Evolutionary conservation across 495 filamentous ascomycete species (phyloP), one percentile per base, ranked within the genome.

Genomic region (Podospora bellae-mahoneyi): DNA sequence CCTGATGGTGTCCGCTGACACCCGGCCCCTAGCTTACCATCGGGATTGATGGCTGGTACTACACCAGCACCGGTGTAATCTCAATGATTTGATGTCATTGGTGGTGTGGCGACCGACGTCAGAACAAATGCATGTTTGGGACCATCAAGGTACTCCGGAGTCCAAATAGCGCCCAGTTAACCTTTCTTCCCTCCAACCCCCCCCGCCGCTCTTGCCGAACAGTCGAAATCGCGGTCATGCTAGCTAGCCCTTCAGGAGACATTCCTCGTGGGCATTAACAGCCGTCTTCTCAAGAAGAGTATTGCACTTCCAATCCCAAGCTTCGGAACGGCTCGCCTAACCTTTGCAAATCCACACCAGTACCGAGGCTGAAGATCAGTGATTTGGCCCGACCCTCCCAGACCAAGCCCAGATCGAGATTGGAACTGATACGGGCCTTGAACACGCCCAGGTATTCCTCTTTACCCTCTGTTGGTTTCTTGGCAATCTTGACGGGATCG

Each of bases 361-460:
- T 89, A 2, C 95, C 95, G 27, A 96, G 85, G 73, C 91, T 96
- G 73, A 98, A 95, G 66, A 99, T 83, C 58, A 99, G 80, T 73
- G 97, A 93, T 80, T 98, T 98, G 59, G 94, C 83, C 65, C 93
- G 84, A 1, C 95, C 95, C 77, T 98, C 95, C 96, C 96, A 99
- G 15, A 98, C 82, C 60, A 97, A 69, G 3, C 93, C 91, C 39
- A 97, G 85, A 67, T 88, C 87, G 75, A 92, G 89, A 66, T 92
- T 90, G 77, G 97, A 92, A 72, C 95, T 92, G 7, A 97, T 80
- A 56, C 91, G 85, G 20, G 93, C 89, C 77, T 98, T 99, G 68
- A 99, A 77, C n/a, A 97, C 93, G 4, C 93, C 94, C 28, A 89
- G 85, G 67, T 90, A 89, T 57, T 89, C 86, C 58, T 92, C 89